Evolutionary conservation across 2,329 filamentous ascomycete genomes (phyloP).

Genomic region (Trichoderma citrinoviride): DNA sequence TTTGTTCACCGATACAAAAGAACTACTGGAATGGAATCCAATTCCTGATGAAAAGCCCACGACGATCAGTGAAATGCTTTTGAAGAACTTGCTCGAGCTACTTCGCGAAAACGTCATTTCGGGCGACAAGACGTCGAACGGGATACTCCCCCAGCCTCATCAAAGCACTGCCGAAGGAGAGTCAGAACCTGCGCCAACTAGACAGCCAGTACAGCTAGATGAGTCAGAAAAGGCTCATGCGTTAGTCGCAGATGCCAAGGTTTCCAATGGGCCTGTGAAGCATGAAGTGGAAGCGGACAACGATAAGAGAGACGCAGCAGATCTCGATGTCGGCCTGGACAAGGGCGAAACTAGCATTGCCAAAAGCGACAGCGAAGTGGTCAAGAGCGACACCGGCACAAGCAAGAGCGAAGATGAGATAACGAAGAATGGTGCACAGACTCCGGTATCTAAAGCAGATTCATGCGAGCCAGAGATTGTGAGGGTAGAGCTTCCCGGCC

Average conservation of each 20-base stretch:
- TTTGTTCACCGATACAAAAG: not conserved
- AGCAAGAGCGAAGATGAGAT: not conserved
- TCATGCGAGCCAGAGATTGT: not conserved
- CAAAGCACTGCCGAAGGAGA: not conserved
- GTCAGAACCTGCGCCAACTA: not conserved
- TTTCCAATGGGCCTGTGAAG: not conserved
- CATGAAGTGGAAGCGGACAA: not conserved
- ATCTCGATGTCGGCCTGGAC: not conserved
- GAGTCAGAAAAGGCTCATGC: too few species aligned
- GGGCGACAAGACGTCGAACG: not conserved
- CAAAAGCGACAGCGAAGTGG: not conserved
- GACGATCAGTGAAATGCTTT: constrained; percentile 12
- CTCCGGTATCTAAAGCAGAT: not conserved
- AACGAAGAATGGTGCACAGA: not conserved
- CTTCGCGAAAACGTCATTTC: not conserved
- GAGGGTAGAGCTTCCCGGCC: not conserved
- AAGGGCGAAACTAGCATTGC: not conserved
- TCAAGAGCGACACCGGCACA: not conserved
- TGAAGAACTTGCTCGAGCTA: constrained; percentile 5
- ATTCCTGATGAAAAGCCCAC: not conserved
- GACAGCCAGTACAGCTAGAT: not conserved
- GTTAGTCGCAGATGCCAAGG: too few species aligned
- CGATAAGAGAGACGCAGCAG: not conserved
- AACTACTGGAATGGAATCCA: not conserved
- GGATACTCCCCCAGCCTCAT: not conserved